phyloP scores from a whole-genome alignment of 1,284 basidiomycete genomes.

The Boletus calvinii region DNA sequence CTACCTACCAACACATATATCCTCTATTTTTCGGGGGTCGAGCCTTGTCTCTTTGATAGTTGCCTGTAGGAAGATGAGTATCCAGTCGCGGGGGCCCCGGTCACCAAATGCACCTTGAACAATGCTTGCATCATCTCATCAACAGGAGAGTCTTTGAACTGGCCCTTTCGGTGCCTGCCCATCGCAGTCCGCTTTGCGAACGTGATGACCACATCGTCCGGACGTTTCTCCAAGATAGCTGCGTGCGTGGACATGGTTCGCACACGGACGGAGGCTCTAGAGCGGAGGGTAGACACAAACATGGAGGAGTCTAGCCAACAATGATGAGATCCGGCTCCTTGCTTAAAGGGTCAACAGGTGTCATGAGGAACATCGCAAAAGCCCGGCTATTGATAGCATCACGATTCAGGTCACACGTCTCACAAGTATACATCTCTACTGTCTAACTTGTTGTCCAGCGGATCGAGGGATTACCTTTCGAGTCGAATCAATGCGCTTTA shows the following conservation, averaged over 20 bases:
- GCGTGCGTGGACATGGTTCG: slow-evolving; percentile 43
- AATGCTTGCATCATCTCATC: slow-evolving; percentile 71
- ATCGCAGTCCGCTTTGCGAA: slow-evolving; percentile 81
- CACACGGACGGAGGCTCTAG: slow-evolving; percentile 2
- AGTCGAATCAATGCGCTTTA: background rate
- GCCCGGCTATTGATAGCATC: too few relatives aligned
- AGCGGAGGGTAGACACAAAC: slow-evolving; percentile 18
- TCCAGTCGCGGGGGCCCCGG: background rate
- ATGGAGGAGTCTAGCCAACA: slow-evolving; percentile 7
- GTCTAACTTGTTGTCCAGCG: background rate
- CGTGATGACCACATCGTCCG: slow-evolving; percentile 84
- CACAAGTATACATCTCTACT: background rate
- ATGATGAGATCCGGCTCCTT: slow-evolving; percentile 1
- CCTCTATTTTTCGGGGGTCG: slow-evolving; percentile 65
- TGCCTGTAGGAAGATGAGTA: slow-evolving; percentile 35
- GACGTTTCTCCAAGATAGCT: slow-evolving; percentile 61
- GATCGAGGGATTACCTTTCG: background rate
- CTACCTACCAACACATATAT: slow-evolving; percentile 73
- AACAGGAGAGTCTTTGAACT: slow-evolving; percentile 72
- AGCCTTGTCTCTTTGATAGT: slow-evolving; percentile 48
- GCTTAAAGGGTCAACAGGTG: background rate
- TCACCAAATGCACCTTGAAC: slow-evolving; percentile 53
- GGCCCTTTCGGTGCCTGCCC: slow-evolving; percentile 77
- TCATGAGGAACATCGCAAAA: slow-evolving; percentile 10
- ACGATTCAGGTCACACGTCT: slow-evolving; percentile 1